These are phyloP conservation scores for Aureobasidium lini DNA, from an alignment of 2,329 filamentous ascomycete genomes.

Conservation along the genomic window DNA sequence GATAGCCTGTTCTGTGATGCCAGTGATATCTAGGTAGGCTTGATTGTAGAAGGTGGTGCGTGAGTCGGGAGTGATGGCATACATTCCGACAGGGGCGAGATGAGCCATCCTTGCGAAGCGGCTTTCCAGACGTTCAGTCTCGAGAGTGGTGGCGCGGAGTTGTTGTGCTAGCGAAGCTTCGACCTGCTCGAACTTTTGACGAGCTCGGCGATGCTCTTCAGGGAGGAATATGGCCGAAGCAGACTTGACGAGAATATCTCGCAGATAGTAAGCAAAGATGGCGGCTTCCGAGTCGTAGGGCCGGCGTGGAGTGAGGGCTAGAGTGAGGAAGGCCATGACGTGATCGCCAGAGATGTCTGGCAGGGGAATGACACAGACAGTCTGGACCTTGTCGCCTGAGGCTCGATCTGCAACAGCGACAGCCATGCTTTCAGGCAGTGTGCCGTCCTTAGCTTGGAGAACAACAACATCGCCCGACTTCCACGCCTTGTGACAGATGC, in stretches of 20 bases:
- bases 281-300: conserved; percentile 34
- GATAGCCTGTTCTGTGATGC: conserved; percentile 17
- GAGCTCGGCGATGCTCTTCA: conserved; percentile 24
- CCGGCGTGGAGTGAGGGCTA: conserved; percentile 33
- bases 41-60: conserved; percentile 34
- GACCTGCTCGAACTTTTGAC: conserved; percentile 29
- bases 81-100: conserved; percentile 34
- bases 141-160: conserved; percentile 24
- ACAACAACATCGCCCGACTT: conserved; percentile 4
- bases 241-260: conserved; percentile 20
- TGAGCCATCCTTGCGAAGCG: conserved; percentile 34
- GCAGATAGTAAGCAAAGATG: conserved; percentile 30
- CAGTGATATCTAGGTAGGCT: conserved; percentile 32
- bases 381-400: neutral
- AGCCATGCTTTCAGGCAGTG: neutral
- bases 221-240: conserved; percentile 21
- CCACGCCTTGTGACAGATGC: conserved; percentile 3
- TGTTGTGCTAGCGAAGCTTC: conserved; percentile 32
- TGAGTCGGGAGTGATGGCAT: conserved; percentile 28
- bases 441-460: conserved; percentile 1
- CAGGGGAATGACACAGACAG: conserved; percentile 15
- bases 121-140: conserved; percentile 29
- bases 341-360: conserved; percentile 27
- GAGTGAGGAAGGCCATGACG: conserved; percentile 32
- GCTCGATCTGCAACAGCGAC: neutral